Percentiles rank a stretch among this genome's conserved stretches.
Evolutionary conservation across 148 eudicot genomes (phyloP).

Genomic region (Camellia lanceoleosa): DNA sequence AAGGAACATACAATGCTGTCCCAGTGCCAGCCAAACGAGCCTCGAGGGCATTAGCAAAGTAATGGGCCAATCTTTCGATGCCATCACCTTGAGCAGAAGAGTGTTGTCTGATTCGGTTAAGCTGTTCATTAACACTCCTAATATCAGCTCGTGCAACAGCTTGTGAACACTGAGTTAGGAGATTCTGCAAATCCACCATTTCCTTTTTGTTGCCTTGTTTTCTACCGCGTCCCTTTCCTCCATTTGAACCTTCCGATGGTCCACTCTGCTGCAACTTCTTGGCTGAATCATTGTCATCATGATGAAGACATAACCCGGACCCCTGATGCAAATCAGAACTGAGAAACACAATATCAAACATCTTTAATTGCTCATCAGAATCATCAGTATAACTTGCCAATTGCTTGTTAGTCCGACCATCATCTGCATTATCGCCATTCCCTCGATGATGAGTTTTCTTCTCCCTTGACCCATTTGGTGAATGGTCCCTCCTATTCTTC

Average conservation of each 20-base stretch:
- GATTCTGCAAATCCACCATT: conserved; percentile 42
- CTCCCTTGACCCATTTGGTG: conserved; percentile 23
- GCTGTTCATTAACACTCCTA: conserved; percentile 36
- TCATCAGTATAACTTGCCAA: conserved; percentile 39
- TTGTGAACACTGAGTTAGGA: conserved; percentile 48
- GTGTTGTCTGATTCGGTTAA: conserved; percentile 40
- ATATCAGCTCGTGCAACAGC: conserved; percentile 45
- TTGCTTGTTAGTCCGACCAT: conserved; percentile 37
- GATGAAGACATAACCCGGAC: too few relatives aligned
- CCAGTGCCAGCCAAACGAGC: conserved; percentile 55
- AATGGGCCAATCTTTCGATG: conserved; percentile 44
- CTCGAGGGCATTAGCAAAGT: conserved; percentile 50
- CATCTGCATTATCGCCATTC: conserved; percentile 24
- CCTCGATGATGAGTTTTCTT: conserved; percentile 40
- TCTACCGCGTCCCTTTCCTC: conserved; percentile 28
- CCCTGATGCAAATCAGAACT: neutral
- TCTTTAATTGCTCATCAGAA: conserved; percentile 30
- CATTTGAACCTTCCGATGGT: conserved; percentile 19
- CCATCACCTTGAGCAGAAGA: conserved; percentile 45
- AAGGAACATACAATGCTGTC: conserved; percentile 21
- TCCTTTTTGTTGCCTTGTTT: conserved; percentile 25
- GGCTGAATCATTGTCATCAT: too few relatives aligned
- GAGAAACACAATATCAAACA: conserved; percentile 39
- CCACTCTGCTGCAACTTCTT: conserved; percentile 12
- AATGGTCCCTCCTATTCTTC: conserved; percentile 8